phyloP scores from a whole-genome alignment of 2,329 filamentous ascomycete genomes.

The Thelonectria discophora region DNA sequence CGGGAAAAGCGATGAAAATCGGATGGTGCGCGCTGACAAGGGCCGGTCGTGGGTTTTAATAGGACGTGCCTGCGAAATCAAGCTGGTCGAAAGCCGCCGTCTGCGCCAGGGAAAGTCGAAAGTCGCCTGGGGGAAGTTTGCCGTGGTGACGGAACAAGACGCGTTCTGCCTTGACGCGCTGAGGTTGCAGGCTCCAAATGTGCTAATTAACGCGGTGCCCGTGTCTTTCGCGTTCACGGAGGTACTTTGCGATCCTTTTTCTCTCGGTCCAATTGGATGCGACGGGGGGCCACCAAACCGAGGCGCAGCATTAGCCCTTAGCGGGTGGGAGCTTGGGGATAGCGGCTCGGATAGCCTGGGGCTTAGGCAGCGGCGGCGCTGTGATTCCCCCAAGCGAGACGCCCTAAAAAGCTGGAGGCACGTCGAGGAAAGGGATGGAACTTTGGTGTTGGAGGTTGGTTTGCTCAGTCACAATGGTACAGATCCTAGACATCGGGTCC shows the following conservation, averaged over 20 bases:
- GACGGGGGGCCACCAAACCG: background rate
- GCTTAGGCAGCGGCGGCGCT: constrained; percentile 7
- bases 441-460: background rate
- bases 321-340: constrained; percentile 21
- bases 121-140: constrained; percentile 12
- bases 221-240: constrained; percentile 37
- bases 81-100: constrained; percentile 8
- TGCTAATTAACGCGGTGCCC: constrained; percentile 29
- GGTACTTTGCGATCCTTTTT: constrained; percentile 9
- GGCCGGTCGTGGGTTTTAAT: constrained; percentile 1
- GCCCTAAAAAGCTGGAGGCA: background rate
- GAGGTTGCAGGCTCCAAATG: constrained; percentile 21
- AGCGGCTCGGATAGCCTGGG: constrained; percentile 4
- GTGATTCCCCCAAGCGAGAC: background rate
- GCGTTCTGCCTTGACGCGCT: constrained; percentile 38
- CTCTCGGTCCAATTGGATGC: background rate
- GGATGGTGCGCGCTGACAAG: constrained; percentile 3
- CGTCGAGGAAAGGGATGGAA: background rate
- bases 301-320: constrained; percentile 31
- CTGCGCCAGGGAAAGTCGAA: constrained; percentile 31
- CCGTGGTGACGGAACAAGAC: constrained; percentile 17
- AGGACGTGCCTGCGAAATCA: constrained; percentile 23
- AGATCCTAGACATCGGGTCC: background rate
- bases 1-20: background rate
- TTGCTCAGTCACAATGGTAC: background rate